Percentiles rank a stretch among this genome's conserved stretches.
Evolutionary conservation across 2,329 filamentous ascomycete genomes (phyloP).

Genomic region (Colletotrichum graminicola): DNA sequence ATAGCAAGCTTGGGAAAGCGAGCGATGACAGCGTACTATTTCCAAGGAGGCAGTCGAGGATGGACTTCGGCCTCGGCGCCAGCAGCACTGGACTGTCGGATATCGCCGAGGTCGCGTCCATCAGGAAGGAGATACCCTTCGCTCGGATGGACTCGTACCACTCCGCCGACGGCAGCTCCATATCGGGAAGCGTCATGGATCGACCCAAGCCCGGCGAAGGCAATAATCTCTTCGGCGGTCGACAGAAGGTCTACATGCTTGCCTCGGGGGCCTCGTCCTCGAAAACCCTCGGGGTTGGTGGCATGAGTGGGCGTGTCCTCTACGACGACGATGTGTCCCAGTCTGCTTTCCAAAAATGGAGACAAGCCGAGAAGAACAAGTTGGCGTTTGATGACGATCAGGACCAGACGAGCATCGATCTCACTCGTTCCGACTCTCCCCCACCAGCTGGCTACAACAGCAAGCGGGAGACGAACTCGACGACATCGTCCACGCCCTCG

Average conservation of each 20-base stretch:
- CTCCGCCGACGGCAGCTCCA: constrained; percentile 75
- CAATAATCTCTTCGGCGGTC: constrained; percentile 92
- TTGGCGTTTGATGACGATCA: constrained; percentile 56
- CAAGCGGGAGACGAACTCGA: constrained; percentile 89
- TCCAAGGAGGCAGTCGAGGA: constrained; percentile 82
- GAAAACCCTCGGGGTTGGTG: constrained; percentile 55
- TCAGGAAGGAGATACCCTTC: constrained; percentile 70
- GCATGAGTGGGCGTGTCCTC: constrained; percentile 74
- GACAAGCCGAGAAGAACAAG: constrained; percentile 70
- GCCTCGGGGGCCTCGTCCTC: constrained; percentile 63
- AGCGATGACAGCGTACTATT: constrained; percentile 94
- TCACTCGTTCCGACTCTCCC: constrained; percentile 64
- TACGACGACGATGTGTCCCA: constrained; percentile 90
- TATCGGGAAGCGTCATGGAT: constrained; percentile 81
- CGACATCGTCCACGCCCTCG: constrained; percentile 77
- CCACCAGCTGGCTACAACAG: constrained; percentile 74
- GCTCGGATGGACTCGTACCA: constrained; percentile 74
- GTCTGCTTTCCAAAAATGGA: constrained; percentile 86
- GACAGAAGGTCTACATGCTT: constrained; percentile 96
- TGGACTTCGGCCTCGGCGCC: constrained; percentile 72
- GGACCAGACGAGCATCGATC: constrained; percentile 49
- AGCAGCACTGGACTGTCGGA: constrained; percentile 71
- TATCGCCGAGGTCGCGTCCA: constrained; percentile 91
- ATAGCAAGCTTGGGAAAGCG: constrained; percentile 89
- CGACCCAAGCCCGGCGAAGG: constrained; percentile 86